phyloP scores from a whole-genome alignment of 164 flowering plant species.

The Annona cherimola region DNA sequence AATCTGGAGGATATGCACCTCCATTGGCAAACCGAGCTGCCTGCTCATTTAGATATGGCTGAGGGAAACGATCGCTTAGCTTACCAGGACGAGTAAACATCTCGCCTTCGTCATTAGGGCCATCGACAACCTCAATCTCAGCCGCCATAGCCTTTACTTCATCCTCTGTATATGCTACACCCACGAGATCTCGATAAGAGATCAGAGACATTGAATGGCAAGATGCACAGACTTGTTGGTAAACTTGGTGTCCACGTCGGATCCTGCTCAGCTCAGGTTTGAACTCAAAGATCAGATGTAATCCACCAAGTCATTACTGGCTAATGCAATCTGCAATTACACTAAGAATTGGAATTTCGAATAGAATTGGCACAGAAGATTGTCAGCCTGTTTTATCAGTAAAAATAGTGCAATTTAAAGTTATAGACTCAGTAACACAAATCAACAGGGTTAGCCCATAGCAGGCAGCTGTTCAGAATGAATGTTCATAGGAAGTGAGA shows the following conservation, averaged over 20 bases:
- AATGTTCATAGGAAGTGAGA: not conserved
- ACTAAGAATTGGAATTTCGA: too few species aligned
- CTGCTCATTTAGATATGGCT: slow-evolving; percentile 72
- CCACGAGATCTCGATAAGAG: slow-evolving; percentile 82
- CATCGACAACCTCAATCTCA: slow-evolving; percentile 85
- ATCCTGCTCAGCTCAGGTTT: slow-evolving; percentile 37
- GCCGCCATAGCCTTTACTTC: slow-evolving; percentile 81
- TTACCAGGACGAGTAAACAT: slow-evolving; percentile 86
- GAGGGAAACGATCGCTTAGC: slow-evolving; percentile 75
- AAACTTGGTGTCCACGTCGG: slow-evolving; percentile 88
- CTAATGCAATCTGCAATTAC: too few species aligned
- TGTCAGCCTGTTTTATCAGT: too few species aligned
- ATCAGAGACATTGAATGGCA: slow-evolving; percentile 81
- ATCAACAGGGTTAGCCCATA: too few species aligned
- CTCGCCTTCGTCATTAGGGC: slow-evolving; percentile 93
- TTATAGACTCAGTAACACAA: too few species aligned
- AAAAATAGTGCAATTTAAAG: too few species aligned
- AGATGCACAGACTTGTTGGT: slow-evolving; percentile 82
- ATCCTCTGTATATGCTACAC: slow-evolving; percentile 84
- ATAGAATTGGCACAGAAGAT: too few species aligned
- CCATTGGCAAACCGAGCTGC: slow-evolving; percentile 55
- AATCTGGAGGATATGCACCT: slow-evolving; percentile 23
- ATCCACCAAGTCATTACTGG: too few species aligned
- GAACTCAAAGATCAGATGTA: not conserved
- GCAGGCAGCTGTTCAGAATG: too few species aligned